These are phyloP conservation scores for Termitomyces sp. DNA, from an alignment of 768 basidiomycete species.

Conservation along the genomic window DNA sequence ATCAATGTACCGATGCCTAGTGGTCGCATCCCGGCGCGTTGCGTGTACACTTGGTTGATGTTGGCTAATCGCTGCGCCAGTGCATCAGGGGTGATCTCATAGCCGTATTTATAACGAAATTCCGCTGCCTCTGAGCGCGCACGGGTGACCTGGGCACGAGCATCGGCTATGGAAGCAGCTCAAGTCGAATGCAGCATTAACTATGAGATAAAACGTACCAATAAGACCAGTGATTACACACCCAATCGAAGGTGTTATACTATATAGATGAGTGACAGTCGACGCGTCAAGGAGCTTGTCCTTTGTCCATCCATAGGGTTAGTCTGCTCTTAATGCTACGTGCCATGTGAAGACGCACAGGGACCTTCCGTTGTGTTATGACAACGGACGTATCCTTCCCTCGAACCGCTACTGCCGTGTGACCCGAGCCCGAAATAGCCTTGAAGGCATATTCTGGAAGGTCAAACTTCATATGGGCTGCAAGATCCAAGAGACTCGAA, in stretches of 20 bases:
- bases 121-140: constrained; percentile 87
- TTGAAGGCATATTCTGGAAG: constrained; percentile 96
- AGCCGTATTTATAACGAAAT: constrained; percentile 95
- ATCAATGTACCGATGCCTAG: constrained; percentile 81
- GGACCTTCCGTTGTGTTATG: constrained; percentile 98
- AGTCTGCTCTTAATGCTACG: neutral
- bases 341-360: constrained; percentile 49
- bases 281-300: constrained; percentile 96
- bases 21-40: constrained; percentile 95
- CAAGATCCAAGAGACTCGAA: constrained; percentile 1
- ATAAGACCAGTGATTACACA: constrained; percentile 98
- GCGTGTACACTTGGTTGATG: constrained; percentile 98
- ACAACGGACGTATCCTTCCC: constrained; percentile 95
- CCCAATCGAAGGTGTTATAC: constrained; percentile 94
- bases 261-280: constrained; percentile 92
- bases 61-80: constrained; percentile 92
- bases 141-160: constrained; percentile 80
- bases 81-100: constrained; percentile 97
- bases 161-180: constrained; percentile 63
- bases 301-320: constrained; percentile 32
- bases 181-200: neutral
- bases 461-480: constrained; percentile 11
- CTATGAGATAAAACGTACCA: constrained; percentile 43
- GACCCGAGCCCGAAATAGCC: constrained; percentile 95
- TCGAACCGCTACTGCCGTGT: constrained; percentile 88